Conservation (phyloP, 768 basidiomycete species). For the Hysterangium stoloniferum region DNA sequence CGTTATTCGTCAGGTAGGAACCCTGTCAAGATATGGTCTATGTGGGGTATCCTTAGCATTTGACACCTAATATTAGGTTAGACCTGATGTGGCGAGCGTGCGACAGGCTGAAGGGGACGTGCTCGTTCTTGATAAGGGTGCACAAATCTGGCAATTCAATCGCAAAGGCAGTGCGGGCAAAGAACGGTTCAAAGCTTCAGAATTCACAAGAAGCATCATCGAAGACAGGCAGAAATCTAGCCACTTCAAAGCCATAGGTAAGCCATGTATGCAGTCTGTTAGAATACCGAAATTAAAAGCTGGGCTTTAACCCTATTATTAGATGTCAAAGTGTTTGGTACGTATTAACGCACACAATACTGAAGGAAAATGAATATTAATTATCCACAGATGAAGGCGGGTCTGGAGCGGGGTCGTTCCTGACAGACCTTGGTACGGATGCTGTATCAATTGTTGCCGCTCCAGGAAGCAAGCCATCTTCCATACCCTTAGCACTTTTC, state of each 20-base stretch:
- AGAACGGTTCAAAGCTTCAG: conserved; percentile 54
- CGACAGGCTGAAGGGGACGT: conserved; percentile 40
- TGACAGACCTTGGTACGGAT: conserved; percentile 36
- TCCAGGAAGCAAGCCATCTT: background rate
- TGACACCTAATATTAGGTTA: background rate
- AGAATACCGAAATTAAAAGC: no score
- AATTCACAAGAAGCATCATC: conserved; percentile 44
- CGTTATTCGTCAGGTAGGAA: conserved; percentile 12
- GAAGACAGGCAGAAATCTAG: conserved; percentile 27
- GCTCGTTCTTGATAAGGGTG: conserved; percentile 53
- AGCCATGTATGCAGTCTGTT: no score
- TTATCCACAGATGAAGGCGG: conserved; percentile 42
- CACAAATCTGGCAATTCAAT: conserved; percentile 46
- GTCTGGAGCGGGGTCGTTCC: conserved; percentile 39
- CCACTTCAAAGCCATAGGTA: conserved; percentile 9
- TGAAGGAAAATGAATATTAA: background rate
- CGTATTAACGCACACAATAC: conserved; percentile 15
- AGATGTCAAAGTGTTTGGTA: conserved; percentile 43
- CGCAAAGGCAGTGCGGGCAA: conserved; percentile 45
- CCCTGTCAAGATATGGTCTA: background rate
- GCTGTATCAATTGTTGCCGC: conserved; percentile 14
- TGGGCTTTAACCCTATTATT: no score
- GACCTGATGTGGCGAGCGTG: conserved; percentile 33
- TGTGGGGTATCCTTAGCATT: background rate
- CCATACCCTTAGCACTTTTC: conserved; percentile 24